These are phyloP conservation scores for Ogataea pini DNA, from an alignment of 805 yeast genomes.

Conservation along the genomic window DNA sequence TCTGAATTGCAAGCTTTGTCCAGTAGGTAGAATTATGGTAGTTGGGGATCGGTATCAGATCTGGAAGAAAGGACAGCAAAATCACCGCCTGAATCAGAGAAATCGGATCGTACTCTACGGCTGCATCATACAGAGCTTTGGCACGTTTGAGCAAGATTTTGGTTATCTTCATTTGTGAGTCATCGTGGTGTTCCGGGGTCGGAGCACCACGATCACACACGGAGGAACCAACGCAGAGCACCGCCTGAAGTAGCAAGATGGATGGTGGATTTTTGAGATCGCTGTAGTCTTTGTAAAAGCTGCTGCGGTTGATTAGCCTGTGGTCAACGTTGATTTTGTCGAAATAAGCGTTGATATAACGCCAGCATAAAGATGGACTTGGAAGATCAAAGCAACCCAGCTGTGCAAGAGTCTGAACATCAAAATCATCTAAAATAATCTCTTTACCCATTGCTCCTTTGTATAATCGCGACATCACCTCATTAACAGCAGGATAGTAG, in stretches of 20 bases:
- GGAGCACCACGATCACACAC: conserved; percentile 27
- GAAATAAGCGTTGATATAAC: conserved; percentile 60
- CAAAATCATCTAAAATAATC: conserved; percentile 38
- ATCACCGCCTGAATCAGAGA: conserved; percentile 15
- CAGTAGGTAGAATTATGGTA: conserved; percentile 63
- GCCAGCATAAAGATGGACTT: conserved; percentile 57
- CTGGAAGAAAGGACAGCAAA: conserved; percentile 15
- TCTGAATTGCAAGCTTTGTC: conserved; percentile 67
- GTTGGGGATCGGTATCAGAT: conserved; percentile 8
- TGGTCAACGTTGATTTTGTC: conserved; percentile 62
- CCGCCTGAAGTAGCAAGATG: conserved; percentile 58
- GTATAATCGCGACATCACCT: conserved; percentile 13
- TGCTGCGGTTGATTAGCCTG: conserved; percentile 62
- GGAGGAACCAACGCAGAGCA: conserved; percentile 67
- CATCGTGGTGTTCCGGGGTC: neutral
- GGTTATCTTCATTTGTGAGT: conserved; percentile 12
- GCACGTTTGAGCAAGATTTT: conserved; percentile 39
- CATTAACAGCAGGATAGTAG: conserved; percentile 14
- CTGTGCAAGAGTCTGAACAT: conserved; percentile 60
- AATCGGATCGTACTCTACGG: conserved; percentile 64
- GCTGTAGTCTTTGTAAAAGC: conserved; percentile 57
- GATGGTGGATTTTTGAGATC: conserved; percentile 61
- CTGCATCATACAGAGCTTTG: conserved; percentile 66
- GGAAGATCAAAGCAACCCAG: conserved; percentile 74
- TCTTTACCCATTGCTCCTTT: conserved; percentile 16